Conservation (phyloP, 2,329 filamentous ascomycete species). For the Sarocladium oryzae region DNA sequence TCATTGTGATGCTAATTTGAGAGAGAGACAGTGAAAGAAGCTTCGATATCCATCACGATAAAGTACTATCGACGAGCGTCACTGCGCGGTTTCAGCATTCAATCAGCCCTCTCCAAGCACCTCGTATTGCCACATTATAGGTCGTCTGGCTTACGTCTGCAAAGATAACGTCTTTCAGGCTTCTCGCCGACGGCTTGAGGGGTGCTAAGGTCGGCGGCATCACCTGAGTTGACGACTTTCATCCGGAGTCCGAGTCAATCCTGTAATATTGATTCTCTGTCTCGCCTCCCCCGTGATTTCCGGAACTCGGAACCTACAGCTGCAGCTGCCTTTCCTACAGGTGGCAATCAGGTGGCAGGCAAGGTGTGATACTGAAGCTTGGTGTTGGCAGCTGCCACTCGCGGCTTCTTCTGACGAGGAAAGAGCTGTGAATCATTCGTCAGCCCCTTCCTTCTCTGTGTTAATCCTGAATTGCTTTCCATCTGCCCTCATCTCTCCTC, state of each 20-base stretch:
- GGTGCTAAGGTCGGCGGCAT: neutral
- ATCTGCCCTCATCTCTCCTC: neutral
- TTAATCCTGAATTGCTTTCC: neutral
- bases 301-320: neutral
- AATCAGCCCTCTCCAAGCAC: neutral
- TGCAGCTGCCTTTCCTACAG: neutral
- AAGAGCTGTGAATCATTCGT: neutral
- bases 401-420: neutral
- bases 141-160: neutral
- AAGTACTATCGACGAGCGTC: neutral
- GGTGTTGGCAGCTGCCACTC: neutral
- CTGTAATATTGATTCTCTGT: neutral
- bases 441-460: neutral
- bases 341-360: neutral
- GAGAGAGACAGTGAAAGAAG: neutral
- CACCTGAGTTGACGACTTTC: neutral
- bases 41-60: neutral
- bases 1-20: too few species aligned
- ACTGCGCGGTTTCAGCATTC: neutral
- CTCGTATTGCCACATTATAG: neutral
- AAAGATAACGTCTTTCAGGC: conserved; percentile 7
- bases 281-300: neutral
- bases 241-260: neutral
- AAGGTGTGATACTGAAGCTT: neutral
- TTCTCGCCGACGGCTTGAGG: conserved; percentile 4